Evolutionary conservation across 78 protist species (phyloP).

Genomic region (Dictyostelium firmibasis): DNA sequence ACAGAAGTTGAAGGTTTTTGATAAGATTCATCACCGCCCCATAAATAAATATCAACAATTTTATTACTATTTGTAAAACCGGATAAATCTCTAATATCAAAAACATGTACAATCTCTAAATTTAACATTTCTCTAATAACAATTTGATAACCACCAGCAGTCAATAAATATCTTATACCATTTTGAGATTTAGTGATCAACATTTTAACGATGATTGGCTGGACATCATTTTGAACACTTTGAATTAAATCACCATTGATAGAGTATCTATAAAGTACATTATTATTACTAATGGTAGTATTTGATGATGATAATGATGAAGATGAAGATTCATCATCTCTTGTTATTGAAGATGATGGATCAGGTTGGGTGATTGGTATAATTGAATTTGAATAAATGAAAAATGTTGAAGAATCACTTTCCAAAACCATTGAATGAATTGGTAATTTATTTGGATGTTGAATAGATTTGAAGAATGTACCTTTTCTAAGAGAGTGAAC

Average conservation of each 20-base stretch:
- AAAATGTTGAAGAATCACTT: slow-evolving; percentile 13
- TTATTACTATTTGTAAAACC: slow-evolving; percentile 22
- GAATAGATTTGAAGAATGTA: slow-evolving; percentile 21
- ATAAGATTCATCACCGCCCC: slow-evolving; percentile 21
- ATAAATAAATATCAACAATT: slow-evolving; percentile 35
- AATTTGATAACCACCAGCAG: slow-evolving; percentile 70
- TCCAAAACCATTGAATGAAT: slow-evolving; percentile 1
- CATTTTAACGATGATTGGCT: slow-evolving; percentile 52
- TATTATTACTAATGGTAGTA: background rate
- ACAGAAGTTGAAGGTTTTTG: background rate
- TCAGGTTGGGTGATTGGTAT: background rate
- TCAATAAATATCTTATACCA: slow-evolving; percentile 18
- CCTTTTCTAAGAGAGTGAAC: slow-evolving; percentile 42
- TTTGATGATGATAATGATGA: background rate
- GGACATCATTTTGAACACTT: slow-evolving; percentile 25
- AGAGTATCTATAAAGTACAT: slow-evolving; percentile 25
- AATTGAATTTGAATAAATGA: slow-evolving; percentile 40
- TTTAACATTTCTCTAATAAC: slow-evolving; percentile 43
- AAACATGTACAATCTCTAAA: slow-evolving; percentile 43
- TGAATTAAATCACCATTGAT: slow-evolving; percentile 65
- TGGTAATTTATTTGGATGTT: slow-evolving; percentile 45
- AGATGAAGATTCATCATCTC: background rate
- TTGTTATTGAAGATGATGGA: background rate
- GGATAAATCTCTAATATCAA: slow-evolving; percentile 54
- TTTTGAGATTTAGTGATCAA: background rate